Evolutionary conservation across 495 filamentous ascomycete species (phyloP), one percentile per base, ranked within the genome.

Genomic region (Talaromyces trachyspermus): DNA sequence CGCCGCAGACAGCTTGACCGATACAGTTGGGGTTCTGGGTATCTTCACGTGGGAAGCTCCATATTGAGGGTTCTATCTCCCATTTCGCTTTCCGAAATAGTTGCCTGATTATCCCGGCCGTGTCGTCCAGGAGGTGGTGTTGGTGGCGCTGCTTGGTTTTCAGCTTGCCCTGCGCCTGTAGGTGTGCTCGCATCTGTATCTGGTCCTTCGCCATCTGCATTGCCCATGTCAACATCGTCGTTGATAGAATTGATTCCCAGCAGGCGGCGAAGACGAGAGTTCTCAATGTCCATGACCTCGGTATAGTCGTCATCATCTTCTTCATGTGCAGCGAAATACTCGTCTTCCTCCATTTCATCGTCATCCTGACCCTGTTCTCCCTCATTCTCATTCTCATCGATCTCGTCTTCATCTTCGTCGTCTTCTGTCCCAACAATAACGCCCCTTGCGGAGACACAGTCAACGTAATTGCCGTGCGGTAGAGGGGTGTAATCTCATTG

Each of bases 161-260:
- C 82, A 23, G 81, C 81, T 32, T 83, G 64, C 11, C n/a, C n/a
- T n/a, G 87, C 84, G 4, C 84, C 81, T 61, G 89, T 83, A 25
- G 71, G 65, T 26, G 80, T 42, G 26, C 15, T 24, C 26, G 22
- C 18, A 26, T 42, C 39, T 4, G 20, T 26, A 3, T 24, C 69
- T 49, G 83, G 83, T 44, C 83, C 71, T 24, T 91, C 86, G 12
- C 75, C 77, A 51, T 76, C 70, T 12, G 59, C 59, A 36, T 78
- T 76, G 51, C 70, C 51, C 68, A 76, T 70, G 9, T 74, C 65
- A 40, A 78, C 75, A 43, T 80, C 76, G 3, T 72, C 69, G 3
- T 75, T 71, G 7, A 68, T 75, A 2, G 72, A 69, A 3, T 74
- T 70, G 7, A 69, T 68, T 7, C 56, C 61, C 1, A 55, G 55